Evolutionary conservation across 257 asterid species (phyloP).

Genomic region (Penstemon davidsonii): DNA sequence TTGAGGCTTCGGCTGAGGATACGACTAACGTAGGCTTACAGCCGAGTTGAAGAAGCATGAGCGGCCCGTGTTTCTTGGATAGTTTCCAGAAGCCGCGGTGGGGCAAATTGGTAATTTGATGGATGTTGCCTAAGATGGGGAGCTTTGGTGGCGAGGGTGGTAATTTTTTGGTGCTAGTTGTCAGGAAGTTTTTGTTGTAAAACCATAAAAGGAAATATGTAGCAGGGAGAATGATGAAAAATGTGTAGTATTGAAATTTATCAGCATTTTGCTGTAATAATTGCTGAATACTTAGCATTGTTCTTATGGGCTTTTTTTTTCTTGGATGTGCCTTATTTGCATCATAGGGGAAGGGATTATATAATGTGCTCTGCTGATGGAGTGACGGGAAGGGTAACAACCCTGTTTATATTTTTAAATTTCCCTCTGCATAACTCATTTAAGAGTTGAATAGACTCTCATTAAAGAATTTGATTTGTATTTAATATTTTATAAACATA

Average conservation of each 20-base stretch:
- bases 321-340: no score
- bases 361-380: no score
- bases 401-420: no score
- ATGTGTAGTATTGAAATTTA: not conserved
- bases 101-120: slow-evolving; percentile 30
- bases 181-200: not conserved
- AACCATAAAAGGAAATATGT: not conserved
- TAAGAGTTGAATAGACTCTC: no score
- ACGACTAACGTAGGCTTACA: slow-evolving; percentile 22
- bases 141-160: slow-evolving; percentile 43
- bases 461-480: no score
- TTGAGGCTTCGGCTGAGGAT: slow-evolving; percentile 35
- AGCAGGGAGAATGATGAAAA: not conserved
- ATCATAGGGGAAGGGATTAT: no score
- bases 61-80: slow-evolving; percentile 31
- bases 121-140: slow-evolving; percentile 43
- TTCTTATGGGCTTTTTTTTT: no score
- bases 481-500: no score
- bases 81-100: slow-evolving; percentile 27
- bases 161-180: not conserved
- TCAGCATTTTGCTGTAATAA: not conserved
- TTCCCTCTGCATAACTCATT: no score
- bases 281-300: not conserved
- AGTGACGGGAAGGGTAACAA: no score
- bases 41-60: slow-evolving; percentile 45